Conservation (phyloP, 2,329 filamentous ascomycete genomes). For the Nemania diffusa region DNA sequence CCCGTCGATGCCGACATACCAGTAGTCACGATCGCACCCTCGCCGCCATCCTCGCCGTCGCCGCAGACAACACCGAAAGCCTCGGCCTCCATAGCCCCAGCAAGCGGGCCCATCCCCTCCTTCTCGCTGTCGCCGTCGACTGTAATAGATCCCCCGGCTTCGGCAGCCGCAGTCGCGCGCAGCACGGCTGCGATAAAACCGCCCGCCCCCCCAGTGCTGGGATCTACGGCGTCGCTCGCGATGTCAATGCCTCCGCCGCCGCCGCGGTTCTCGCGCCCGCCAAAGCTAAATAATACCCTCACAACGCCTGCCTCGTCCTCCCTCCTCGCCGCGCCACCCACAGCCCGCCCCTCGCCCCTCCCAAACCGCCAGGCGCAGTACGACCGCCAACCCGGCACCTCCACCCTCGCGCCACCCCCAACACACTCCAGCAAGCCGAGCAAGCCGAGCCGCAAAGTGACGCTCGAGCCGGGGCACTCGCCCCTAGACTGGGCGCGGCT, state of each 20-base stretch:
- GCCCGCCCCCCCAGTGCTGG: constrained; percentile 29
- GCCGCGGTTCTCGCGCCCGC: constrained; percentile 36
- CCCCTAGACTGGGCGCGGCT: constrained; percentile 96
- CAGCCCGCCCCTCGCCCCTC: constrained; percentile 51
- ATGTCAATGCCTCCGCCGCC: constrained; percentile 41
- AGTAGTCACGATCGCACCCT: constrained; percentile 7
- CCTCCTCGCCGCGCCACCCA: constrained; percentile 41
- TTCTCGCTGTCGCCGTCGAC: constrained; percentile 56
- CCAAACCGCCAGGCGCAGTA: constrained; percentile 50
- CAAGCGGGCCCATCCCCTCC: constrained; percentile 53
- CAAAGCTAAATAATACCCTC: constrained; percentile 42
- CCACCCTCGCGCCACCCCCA: constrained; percentile 65
- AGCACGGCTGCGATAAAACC: constrained; percentile 30
- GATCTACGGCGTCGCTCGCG: constrained; percentile 21
- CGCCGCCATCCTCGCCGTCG: constrained; percentile 44
- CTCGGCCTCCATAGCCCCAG: constrained; percentile 41
- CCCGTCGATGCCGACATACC: constrained; percentile 31
- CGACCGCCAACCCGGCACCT: constrained; percentile 47
- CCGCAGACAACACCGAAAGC: constrained; percentile 65
- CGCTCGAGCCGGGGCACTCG: constrained; percentile 89
- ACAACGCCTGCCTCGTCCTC: constrained; percentile 27
- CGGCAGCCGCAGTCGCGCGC: constrained; percentile 43
- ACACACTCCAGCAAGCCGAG: constrained; percentile 62
- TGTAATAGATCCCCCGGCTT: constrained; percentile 41
- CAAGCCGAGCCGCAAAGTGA: constrained; percentile 75